Conservation (phyloP, 2,329 filamentous ascomycete genomes). For the Aspergillaceae sp. region DNA sequence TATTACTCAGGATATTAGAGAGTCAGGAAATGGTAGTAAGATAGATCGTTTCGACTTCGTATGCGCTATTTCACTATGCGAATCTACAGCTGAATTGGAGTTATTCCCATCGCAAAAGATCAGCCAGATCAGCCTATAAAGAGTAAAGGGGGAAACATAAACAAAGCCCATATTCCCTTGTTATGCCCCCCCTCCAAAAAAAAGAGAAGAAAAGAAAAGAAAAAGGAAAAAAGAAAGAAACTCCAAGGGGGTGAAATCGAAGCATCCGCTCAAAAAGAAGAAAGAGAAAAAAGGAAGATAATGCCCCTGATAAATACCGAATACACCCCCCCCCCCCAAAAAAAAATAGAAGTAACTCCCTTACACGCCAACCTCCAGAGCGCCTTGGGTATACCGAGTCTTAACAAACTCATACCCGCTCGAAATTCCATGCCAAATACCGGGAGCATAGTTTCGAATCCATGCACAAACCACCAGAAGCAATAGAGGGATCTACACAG, state of each 20-base stretch:
- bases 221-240: conserved; percentile 8
- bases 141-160: conserved; percentile 1
- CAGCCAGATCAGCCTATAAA: conserved; percentile 2
- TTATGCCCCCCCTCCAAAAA: conserved; percentile 11
- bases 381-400: conserved; percentile 25
- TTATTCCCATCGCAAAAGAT: no score
- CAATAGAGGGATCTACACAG: conserved; percentile 37
- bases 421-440: conserved; percentile 32
- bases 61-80: not conserved
- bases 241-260: conserved; percentile 10
- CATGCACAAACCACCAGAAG: conserved; percentile 39
- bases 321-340: not conserved
- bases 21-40: no score
- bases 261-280: conserved; percentile 12
- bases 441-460: conserved; percentile 36
- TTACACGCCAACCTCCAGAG: conserved; percentile 24
- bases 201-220: not conserved
- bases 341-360: conserved; percentile 7
- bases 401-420: conserved; percentile 33
- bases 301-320: not conserved
- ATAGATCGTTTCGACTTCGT: no score
- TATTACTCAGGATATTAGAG: no score
- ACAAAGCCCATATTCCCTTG: conserved; percentile 25
- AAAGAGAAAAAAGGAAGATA: conserved; percentile 5
- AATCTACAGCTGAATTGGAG: not conserved